Evolutionary conservation across 2,329 filamentous ascomycete species (phyloP).

Genomic region (Aspergillus melleus): DNA sequence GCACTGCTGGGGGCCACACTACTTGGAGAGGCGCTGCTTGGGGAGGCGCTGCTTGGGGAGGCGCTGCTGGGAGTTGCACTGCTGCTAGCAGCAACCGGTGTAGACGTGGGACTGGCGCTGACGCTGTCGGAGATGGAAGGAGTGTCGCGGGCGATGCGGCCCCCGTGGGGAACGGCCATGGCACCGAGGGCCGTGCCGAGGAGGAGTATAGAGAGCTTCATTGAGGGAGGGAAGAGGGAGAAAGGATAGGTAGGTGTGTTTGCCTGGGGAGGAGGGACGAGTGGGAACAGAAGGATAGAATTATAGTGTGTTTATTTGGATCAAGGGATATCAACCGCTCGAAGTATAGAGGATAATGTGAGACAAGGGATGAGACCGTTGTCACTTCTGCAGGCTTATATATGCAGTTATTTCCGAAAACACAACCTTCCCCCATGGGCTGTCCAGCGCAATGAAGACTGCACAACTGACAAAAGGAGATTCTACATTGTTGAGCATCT

Average conservation of each 20-base stretch:
- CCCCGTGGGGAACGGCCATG: not conserved
- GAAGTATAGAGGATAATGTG: not conserved
- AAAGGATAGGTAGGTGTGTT: not conserved
- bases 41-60: not conserved
- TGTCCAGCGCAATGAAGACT: too few species aligned
- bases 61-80: not conserved
- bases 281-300: too few species aligned
- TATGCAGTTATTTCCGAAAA: not conserved
- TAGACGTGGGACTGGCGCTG: not conserved
- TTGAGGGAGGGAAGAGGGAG: not conserved
- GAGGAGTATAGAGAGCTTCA: slow-evolving; percentile 10
- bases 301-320: not conserved
- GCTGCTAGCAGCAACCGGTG: not conserved
- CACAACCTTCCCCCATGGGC: not conserved
- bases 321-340: not conserved
- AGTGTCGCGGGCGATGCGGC: not conserved
- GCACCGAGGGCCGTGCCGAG: slow-evolving; percentile 1
- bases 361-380: not conserved
- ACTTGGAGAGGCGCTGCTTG: not conserved
- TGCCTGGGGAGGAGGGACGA: not conserved
- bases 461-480: too few species aligned
- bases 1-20: not conserved
- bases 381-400: not conserved
- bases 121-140: not conserved
- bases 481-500: not conserved